Evolutionary conservation across 2,329 filamentous ascomycete species (phyloP).

Genomic region (Xylariaceae sp.): DNA sequence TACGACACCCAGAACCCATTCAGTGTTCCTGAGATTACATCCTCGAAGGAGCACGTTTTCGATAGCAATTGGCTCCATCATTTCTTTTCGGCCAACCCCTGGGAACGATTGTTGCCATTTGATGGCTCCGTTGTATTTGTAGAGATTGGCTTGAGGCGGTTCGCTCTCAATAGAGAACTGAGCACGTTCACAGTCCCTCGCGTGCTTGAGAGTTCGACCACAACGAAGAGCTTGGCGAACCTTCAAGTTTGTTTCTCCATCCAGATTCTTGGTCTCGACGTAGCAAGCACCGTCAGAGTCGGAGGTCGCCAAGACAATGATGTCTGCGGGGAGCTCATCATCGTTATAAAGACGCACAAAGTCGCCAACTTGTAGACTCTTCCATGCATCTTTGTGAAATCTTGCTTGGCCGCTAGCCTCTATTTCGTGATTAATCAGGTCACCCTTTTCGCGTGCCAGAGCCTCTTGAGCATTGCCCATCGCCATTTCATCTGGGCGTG

Average conservation of each 20-base stretch:
- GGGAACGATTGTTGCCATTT: constrained; percentile 76
- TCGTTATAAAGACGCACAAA: constrained; percentile 96
- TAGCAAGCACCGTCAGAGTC: constrained; percentile 94
- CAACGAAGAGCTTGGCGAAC: constrained; percentile 87
- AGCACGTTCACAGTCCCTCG: constrained; percentile 84
- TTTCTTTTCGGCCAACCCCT: constrained; percentile 62
- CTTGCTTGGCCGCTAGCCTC: constrained; percentile 66
- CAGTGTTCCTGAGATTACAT: constrained; percentile 89
- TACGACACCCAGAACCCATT: constrained; percentile 91
- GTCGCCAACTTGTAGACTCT: constrained; percentile 90
- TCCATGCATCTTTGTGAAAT: constrained; percentile 94
- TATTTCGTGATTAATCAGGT: constrained; percentile 69
- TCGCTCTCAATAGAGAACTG: constrained; percentile 90
- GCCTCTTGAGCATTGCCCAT: constrained; percentile 27
- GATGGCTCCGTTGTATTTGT: constrained; percentile 88
- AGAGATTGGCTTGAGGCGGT: constrained; percentile 85
- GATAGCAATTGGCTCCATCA: constrained; percentile 90
- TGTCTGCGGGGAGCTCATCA: constrained; percentile 89
- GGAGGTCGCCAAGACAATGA: constrained; percentile 88
- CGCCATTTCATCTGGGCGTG: constrained; percentile 29
- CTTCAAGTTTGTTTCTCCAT: constrained; percentile 96
- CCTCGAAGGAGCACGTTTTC: constrained; percentile 94
- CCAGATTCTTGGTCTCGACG: constrained; percentile 95
- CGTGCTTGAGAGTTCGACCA: constrained; percentile 77
- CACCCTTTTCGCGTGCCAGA: constrained; percentile 45